Percentiles rank a stretch among this genome's conserved stretches.
Evolutionary conservation across 257 asterid species (phyloP).

Genomic region (Jaltomata sinuosa): DNA sequence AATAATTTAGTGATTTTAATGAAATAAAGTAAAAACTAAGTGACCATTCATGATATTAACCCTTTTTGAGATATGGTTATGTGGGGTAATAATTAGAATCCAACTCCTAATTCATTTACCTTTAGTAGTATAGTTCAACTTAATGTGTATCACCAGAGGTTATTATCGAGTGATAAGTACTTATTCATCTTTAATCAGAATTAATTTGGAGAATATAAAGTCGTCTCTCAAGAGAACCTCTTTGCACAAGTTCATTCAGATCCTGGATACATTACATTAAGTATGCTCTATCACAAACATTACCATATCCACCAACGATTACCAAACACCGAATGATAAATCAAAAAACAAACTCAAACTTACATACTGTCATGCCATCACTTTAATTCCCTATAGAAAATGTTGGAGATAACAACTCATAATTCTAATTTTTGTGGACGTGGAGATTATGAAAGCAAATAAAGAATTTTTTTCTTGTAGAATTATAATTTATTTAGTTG

Average conservation of each 20-base stretch:
- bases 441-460: neutral
- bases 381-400: neutral
- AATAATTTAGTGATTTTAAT: neutral
- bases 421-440: neutral
- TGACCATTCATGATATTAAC: too few relatives aligned
- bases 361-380: neutral
- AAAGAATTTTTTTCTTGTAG: neutral
- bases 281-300: neutral
- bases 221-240: neutral
- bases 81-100: neutral
- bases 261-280: neutral
- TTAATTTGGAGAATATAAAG: neutral
- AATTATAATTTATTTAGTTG: neutral
- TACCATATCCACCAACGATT: too few relatives aligned
- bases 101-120: too few relatives aligned
- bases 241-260: neutral
- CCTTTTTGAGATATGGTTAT: too few relatives aligned
- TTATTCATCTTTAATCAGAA: too few relatives aligned
- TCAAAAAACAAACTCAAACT: neutral
- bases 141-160: too few relatives aligned
- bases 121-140: too few relatives aligned
- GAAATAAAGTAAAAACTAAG: neutral
- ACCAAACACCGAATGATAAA: neutral
- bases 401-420: neutral
- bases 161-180: too few relatives aligned